Evolutionary conservation across 805 yeast species (phyloP), one percentile per base, ranked within the genome.

Genomic region (Nakazawaea populi): DNA sequence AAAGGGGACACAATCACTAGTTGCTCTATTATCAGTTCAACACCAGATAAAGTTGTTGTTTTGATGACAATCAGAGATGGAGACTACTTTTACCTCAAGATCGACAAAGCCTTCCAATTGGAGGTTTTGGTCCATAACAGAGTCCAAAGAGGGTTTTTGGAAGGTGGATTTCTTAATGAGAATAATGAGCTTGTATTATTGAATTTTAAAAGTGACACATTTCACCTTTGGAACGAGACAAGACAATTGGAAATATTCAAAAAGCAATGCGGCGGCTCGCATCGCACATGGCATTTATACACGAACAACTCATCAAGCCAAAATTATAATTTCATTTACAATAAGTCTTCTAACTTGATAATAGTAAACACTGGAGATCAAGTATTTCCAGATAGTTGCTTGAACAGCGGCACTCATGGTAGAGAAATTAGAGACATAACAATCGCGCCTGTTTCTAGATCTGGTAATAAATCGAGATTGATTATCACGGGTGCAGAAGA

Each of bases 181-280:
- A 58, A 66, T 11, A 72, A 74, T 9, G 82, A 82, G 41, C 66
- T 85, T 38, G 65, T 87, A 2, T 65, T 87, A 2, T 88, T 80
- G 64, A 98, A 98, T 1, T 92, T 94, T 73, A 81, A 83, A 57
- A 88, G 94, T 1, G 84, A 85, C 46, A 69, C 76, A 46, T 90
- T 92, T 60, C 86, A 85, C 59, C 65, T 89, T 27, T 89, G 89
- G 83, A 89, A 91, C 63, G 96, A 89, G 60, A 80, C 90, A 1
- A 71, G 75, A 42, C 90, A 87, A 56, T 72, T 75, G 48, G 96
- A 90, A 62, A 63, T 89, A 2, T 71, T 79, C 45, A 77, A 82
- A 52, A 89, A 83, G 54, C 66, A 75, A 11, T 94, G 98, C 65
- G 98, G 98, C 30, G 98, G 98, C 2, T 80, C 94, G 3, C 97